These are phyloP conservation scores for Pseudogymnoascus verrucosus DNA, from an alignment of 2,329 filamentous ascomycete genomes.

Conservation along the genomic window DNA sequence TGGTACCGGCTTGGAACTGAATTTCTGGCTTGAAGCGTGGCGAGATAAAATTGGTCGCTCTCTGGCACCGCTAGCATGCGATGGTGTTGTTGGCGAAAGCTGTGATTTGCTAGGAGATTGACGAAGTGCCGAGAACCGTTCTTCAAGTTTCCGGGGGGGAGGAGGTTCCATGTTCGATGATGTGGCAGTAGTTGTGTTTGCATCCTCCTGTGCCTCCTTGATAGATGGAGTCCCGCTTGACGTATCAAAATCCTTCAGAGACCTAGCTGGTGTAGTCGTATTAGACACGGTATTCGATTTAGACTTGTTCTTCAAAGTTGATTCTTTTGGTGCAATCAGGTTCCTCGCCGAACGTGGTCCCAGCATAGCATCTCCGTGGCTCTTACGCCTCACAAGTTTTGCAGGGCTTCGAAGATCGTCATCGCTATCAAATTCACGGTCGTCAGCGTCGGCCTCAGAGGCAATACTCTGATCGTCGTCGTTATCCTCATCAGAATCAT, in stretches of 20 bases:
- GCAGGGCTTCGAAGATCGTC: constrained; percentile 8
- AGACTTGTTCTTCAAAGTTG: constrained; percentile 11
- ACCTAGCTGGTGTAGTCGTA: background rate
- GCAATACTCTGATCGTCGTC: constrained; percentile 31
- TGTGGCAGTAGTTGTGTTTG: background rate
- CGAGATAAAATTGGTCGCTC: constrained; percentile 42
- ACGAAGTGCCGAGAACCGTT: constrained; percentile 1
- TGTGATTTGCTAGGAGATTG: background rate
- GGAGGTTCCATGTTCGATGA: background rate
- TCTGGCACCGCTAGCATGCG: background rate
- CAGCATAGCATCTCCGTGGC: constrained; percentile 34
- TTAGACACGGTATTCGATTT: background rate
- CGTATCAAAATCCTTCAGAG: background rate
- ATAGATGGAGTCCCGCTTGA: background rate
- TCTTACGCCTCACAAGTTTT: constrained; percentile 30
- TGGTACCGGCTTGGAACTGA: constrained; percentile 66
- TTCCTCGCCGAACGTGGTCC: constrained; percentile 27
- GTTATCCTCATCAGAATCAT: constrained; percentile 30
- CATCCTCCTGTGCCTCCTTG: background rate
- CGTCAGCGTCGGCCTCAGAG: constrained; percentile 35
- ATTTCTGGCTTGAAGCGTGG: constrained; percentile 51
- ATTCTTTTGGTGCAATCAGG: constrained; percentile 16
- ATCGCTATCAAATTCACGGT: constrained; percentile 27
- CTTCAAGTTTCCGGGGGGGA: background rate
- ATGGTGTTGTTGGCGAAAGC: background rate